Conservation (phyloP, 1,284 basidiomycete genomes). For the Vanrija humicola region DNA sequence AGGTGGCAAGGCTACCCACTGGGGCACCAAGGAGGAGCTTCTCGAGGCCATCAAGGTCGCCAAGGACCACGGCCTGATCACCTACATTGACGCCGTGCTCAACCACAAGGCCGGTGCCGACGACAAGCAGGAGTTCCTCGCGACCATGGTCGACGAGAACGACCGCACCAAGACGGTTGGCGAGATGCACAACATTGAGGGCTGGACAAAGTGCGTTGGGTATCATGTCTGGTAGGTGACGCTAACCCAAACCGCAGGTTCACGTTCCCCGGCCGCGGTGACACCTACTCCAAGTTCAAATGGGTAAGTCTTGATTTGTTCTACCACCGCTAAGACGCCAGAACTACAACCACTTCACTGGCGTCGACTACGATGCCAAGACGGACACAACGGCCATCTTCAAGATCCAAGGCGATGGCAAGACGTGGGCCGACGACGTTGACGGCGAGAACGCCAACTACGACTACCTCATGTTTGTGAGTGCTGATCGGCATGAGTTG, state of each 20-base stretch:
- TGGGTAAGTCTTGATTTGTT: slow-evolving; percentile 39
- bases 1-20: slow-evolving; percentile 73
- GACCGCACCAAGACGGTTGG: slow-evolving; percentile 55
- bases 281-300: slow-evolving; percentile 58
- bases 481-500: no score
- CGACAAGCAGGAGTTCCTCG: slow-evolving; percentile 67
- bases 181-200: slow-evolving; percentile 68
- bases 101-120: slow-evolving; percentile 71
- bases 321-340: slow-evolving; percentile 1
- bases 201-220: slow-evolving; percentile 62
- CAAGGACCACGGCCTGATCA: slow-evolving; percentile 41
- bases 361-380: slow-evolving; percentile 80
- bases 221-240: background rate
- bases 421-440: slow-evolving; percentile 54
- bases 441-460: slow-evolving; percentile 53
- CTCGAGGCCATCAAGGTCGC: slow-evolving; percentile 59
- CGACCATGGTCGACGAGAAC: slow-evolving; percentile 65
- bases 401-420: slow-evolving; percentile 56
- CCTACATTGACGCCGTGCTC: slow-evolving; percentile 54
- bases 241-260: slow-evolving; percentile 54
- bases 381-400: slow-evolving; percentile 62
- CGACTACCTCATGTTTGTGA: slow-evolving; percentile 50
- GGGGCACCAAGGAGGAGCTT: slow-evolving; percentile 83
- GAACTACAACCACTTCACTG: slow-evolving; percentile 56
- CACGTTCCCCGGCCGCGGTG: slow-evolving; percentile 71